Evolutionary conservation across 768 basidiomycete genomes (phyloP).

Genomic region (Amanita jacksonii): DNA sequence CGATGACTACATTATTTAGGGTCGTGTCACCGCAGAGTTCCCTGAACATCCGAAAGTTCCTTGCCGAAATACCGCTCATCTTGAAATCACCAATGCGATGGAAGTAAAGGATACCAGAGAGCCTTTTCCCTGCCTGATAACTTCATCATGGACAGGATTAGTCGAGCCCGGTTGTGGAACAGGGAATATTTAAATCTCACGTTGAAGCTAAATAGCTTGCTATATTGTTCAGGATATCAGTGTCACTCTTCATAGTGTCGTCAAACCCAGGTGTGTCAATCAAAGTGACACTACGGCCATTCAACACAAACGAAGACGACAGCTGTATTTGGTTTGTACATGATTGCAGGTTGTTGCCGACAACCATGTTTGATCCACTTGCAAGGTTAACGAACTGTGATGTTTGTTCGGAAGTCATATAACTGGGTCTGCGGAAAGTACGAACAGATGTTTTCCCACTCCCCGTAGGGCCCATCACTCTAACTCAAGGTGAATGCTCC

Average conservation of each 20-base stretch:
- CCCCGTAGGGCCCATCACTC: constrained; percentile 27
- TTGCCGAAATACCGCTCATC: constrained; percentile 29
- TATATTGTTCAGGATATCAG: constrained; percentile 39
- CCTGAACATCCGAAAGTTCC: constrained; percentile 37
- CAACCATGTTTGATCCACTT: constrained; percentile 37
- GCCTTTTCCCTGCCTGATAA: constrained; percentile 12
- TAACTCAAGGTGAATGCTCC: too few species aligned
- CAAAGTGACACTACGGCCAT: constrained; percentile 31
- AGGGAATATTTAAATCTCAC: constrained; percentile 14
- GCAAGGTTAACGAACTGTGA: constrained; percentile 43
- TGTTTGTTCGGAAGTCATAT: neutral
- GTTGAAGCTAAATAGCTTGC: constrained; percentile 27
- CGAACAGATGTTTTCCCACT: constrained; percentile 29
- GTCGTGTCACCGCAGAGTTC: constrained; percentile 35
- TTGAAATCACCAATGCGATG: constrained; percentile 31
- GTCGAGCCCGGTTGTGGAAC: too few species aligned
- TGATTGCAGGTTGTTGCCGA: constrained; percentile 38
- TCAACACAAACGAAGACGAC: constrained; percentile 31
- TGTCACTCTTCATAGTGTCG: constrained; percentile 38
- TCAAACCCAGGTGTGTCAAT: constrained; percentile 58
- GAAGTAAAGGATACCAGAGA: constrained; percentile 32
- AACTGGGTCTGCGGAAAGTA: neutral
- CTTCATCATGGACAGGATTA: too few species aligned
- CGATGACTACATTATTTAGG: constrained; percentile 35
- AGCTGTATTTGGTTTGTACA: constrained; percentile 39